Evolutionary conservation across 2,329 filamentous ascomycete genomes (phyloP), one percentile per base, ranked within the genome.

Genomic region (Xylaria multiplex): DNA sequence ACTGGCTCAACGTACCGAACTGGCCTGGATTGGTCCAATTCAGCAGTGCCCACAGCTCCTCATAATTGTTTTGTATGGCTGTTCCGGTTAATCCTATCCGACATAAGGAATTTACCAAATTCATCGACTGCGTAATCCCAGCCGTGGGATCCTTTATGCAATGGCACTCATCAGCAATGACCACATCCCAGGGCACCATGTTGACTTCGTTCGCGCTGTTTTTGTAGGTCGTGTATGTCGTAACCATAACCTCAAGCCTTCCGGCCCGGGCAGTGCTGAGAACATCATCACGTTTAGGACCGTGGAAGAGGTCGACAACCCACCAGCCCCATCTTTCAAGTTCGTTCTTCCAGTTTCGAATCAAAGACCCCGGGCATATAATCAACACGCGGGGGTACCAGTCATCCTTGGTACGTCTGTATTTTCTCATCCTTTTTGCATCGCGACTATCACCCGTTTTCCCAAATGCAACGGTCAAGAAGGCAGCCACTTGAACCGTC

Each of bases 61-160:
- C 93, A 77, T 99, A 99, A 71, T 93, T 96, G 78, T 99, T 99
- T 76, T 99, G 96, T 50, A 99, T 97, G 0, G 95, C 95, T 0
- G 96, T 99, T 1, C 96, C 96, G 0, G 94, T 98, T 8, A 99
- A 83, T 0, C 96, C 96, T 67, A 99, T 94, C 40, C 96, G 88
- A 75, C 96, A 98, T 2, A 98, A 85, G 0, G 94, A 89, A 72
- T 99, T 99, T 71, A 98, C 84, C 67, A 94, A 88, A 72, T 93
- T 92, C 91, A 99, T 95, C 0, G 93, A 90, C 74, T 91, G 88
- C 0, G 95, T 96, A 7, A 91, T 91, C 68, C 91, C 91, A 0
- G 94, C 90, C 49, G 82, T 85, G 55, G 86, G 85, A 71, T 95
- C 93, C 79, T 98, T 99, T 76, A 98, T 88, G 43, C 85, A 84